Evolutionary conservation across 164 flowering plant genomes (phyloP).

Genomic region (Paratinospora sagittata): DNA sequence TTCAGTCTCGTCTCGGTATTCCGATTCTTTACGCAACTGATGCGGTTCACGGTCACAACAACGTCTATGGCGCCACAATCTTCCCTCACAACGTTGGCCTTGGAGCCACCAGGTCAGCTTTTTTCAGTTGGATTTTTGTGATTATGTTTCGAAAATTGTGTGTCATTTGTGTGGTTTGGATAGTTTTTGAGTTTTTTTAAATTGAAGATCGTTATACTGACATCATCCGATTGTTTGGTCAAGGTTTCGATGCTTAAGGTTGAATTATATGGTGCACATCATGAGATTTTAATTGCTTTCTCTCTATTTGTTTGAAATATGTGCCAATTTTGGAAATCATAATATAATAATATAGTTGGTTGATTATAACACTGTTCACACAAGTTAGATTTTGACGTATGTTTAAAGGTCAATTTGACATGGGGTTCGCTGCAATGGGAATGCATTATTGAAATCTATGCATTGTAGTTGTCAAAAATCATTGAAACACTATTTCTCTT

Average conservation of each 20-base stretch:
- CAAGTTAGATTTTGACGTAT: neutral
- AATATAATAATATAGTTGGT: neutral
- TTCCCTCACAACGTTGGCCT: slow-evolving; percentile 68
- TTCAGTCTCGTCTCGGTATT: slow-evolving; percentile 50
- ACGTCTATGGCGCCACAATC: slow-evolving; percentile 52
- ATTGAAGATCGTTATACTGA: too few relatives aligned
- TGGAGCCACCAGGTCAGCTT: slow-evolving; percentile 48
- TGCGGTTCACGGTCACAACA: slow-evolving; percentile 68
- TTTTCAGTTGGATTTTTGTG: neutral
- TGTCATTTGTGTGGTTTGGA: neutral
- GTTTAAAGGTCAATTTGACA: neutral
- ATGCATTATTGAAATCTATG: neutral
- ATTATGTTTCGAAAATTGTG: neutral
- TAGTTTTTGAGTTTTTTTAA: too few relatives aligned
- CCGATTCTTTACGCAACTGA: slow-evolving; percentile 59
- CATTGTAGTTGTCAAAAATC: neutral
- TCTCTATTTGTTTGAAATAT: too few relatives aligned
- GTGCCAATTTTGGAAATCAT: too few relatives aligned
- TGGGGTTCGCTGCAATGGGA: neutral
- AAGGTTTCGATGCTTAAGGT: too few relatives aligned
- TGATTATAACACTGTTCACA: neutral
- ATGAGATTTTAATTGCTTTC: too few relatives aligned
- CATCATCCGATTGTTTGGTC: too few relatives aligned
- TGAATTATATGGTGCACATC: too few relatives aligned
- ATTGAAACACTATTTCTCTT: neutral